Evolutionary conservation across 495 filamentous ascomycete genomes (phyloP).

Genomic region (Penicillium egyptiacum): DNA sequence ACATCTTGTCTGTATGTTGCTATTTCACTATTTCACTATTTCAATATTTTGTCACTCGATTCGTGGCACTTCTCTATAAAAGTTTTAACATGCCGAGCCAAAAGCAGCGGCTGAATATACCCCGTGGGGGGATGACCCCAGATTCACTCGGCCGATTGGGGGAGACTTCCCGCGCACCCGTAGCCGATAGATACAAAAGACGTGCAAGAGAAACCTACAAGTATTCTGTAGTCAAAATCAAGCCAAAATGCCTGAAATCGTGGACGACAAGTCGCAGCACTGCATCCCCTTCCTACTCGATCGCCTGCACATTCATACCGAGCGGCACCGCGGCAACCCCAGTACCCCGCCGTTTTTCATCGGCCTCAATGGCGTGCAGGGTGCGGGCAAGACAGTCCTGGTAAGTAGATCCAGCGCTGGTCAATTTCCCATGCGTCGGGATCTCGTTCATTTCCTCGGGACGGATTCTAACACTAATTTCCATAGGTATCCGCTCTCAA

Average conservation of each 20-base stretch:
- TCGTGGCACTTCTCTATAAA: not conserved
- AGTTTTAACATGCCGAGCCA: not conserved
- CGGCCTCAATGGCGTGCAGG: conserved; percentile 70
- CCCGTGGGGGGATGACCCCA: conserved; percentile 8
- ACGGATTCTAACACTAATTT: conserved; percentile 7
- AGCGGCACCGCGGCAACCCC: conserved; percentile 34
- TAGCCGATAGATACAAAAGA: conserved; percentile 6
- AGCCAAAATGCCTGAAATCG: conserved; percentile 50
- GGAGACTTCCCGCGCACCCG: not conserved
- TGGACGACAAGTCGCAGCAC: conserved; percentile 85
- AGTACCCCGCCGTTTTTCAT: conserved; percentile 58
- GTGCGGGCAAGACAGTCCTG: conserved; percentile 88
- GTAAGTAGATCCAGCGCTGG: conserved; percentile 41
- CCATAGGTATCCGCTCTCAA: conserved; percentile 63
- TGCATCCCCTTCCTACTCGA: conserved; percentile 84
- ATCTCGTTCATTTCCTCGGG: conserved; percentile 10
- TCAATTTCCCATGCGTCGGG: conserved; percentile 4
- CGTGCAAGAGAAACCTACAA: not conserved
- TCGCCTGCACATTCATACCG: conserved; percentile 54
- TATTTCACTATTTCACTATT: not conserved
- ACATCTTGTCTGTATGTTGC: not conserved
- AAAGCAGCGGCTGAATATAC: conserved; percentile 8
- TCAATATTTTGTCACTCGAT: not conserved
- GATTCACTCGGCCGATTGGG: conserved; percentile 14
- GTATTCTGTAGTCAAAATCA: conserved; percentile 1